Evolutionary conservation across 768 basidiomycete species (phyloP).

Genomic region (Pilatotrama ljubarskyi): DNA sequence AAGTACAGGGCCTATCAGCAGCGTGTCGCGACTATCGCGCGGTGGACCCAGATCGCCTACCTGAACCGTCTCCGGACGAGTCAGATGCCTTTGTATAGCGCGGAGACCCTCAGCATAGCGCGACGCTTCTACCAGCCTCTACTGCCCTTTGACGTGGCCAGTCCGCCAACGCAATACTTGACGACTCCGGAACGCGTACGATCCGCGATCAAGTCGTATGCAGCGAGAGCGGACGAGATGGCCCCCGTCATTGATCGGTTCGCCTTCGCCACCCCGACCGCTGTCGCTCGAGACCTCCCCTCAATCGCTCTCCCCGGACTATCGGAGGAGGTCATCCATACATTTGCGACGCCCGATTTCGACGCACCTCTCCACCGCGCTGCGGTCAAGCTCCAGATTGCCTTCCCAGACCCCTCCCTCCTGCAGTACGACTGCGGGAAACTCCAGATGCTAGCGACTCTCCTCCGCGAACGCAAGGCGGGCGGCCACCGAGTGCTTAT

Average conservation of each 20-base stretch:
- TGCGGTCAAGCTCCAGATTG: slow-evolving; percentile 85
- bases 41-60: slow-evolving; percentile 71
- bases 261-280: slow-evolving; percentile 78
- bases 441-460: slow-evolving; percentile 75
- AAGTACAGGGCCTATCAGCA: slow-evolving; percentile 45
- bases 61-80: slow-evolving; percentile 73
- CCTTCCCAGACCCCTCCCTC: slow-evolving; percentile 87
- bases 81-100: slow-evolving; percentile 36
- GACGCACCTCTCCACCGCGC: slow-evolving; percentile 70
- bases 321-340: slow-evolving; percentile 21
- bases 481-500: slow-evolving; percentile 90
- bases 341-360: slow-evolving; percentile 43
- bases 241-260: slow-evolving; percentile 62
- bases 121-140: slow-evolving; percentile 46
- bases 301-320: slow-evolving; percentile 55
- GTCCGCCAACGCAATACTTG: not conserved
- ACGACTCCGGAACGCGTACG: slow-evolving; percentile 41
- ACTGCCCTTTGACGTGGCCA: slow-evolving; percentile 40
- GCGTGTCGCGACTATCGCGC: slow-evolving; percentile 51
- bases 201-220: slow-evolving; percentile 62
- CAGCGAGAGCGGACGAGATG: slow-evolving; percentile 56
- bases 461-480: slow-evolving; percentile 81
- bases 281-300: slow-evolving; percentile 74
- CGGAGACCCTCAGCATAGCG: slow-evolving; percentile 39
- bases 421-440: slow-evolving; percentile 97